Evolutionary conservation across 805 yeast genomes (phyloP).

Genomic region (Yamadazyma phyllophila): DNA sequence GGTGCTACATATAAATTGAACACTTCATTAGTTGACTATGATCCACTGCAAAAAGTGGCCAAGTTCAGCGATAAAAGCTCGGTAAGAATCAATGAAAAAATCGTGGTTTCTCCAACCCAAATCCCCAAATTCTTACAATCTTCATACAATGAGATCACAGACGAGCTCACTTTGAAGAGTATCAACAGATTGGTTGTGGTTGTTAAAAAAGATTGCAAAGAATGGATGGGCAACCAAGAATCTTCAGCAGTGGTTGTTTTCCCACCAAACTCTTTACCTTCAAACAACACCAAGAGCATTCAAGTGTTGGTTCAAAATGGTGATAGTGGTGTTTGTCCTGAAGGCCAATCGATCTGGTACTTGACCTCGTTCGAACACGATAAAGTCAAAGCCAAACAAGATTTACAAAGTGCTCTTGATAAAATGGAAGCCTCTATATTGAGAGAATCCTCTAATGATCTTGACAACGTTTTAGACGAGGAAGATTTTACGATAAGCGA

Average conservation of each 20-base stretch:
- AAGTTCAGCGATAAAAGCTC: constrained; percentile 70
- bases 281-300: constrained; percentile 67
- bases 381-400: constrained; percentile 66
- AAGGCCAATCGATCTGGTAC: constrained; percentile 89
- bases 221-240: constrained; percentile 89
- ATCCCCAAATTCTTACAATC: constrained; percentile 40
- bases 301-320: constrained; percentile 87
- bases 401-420: constrained; percentile 74
- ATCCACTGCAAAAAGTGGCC: constrained; percentile 66
- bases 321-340: constrained; percentile 83
- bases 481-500: constrained; percentile 38
- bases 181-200: constrained; percentile 76
- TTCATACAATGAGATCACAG: constrained; percentile 44
- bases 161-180: constrained; percentile 44
- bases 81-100: constrained; percentile 74
- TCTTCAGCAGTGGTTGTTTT: constrained; percentile 85
- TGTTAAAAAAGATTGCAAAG: constrained; percentile 82
- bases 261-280: constrained; percentile 78
- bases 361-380: constrained; percentile 70
- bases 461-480: constrained; percentile 50
- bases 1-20: constrained; percentile 90
- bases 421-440: constrained; percentile 78
- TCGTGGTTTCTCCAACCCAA: constrained; percentile 73
- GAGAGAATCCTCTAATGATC: constrained; percentile 67
- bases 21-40: constrained; percentile 62